phyloP scores from a whole-genome alignment of 2,329 filamentous ascomycete species.

The Penicillium sp. region DNA sequence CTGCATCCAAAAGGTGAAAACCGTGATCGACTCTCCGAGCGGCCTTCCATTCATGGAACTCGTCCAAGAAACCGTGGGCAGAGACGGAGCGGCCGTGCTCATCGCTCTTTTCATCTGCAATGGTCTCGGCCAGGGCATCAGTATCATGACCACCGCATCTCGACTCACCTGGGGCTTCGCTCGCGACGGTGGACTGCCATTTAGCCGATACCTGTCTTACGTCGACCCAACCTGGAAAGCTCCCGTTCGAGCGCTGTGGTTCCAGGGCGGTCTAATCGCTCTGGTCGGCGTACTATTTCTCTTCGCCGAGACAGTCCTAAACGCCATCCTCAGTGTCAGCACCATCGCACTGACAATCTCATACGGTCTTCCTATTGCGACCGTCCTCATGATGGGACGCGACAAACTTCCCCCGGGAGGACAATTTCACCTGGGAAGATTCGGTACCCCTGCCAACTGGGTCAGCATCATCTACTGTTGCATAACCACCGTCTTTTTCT shows the following conservation, averaged over 20 bases:
- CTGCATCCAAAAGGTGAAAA: slow-evolving; percentile 49
- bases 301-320: slow-evolving; percentile 54
- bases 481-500: slow-evolving; percentile 57
- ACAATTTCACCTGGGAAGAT: slow-evolving; percentile 46
- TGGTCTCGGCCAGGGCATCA: slow-evolving; percentile 55
- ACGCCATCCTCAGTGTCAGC: slow-evolving; percentile 56
- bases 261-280: slow-evolving; percentile 48
- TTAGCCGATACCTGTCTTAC: slow-evolving; percentile 45
- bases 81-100: slow-evolving; percentile 50
- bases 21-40: slow-evolving; percentile 34
- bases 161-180: slow-evolving; percentile 57
- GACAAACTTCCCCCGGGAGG: slow-evolving; percentile 50
- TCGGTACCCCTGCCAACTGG: slow-evolving; percentile 47
- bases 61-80: slow-evolving; percentile 39
- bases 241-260: slow-evolving; percentile 54
- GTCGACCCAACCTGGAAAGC: slow-evolving; percentile 53
- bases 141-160: slow-evolving; percentile 53
- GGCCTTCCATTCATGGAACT: slow-evolving; percentile 54
- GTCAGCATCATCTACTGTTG: slow-evolving; percentile 53
- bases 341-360: slow-evolving; percentile 58
- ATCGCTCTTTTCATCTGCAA: slow-evolving; percentile 57
- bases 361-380: slow-evolving; percentile 51
- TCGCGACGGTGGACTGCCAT: slow-evolving; percentile 51
- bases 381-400: slow-evolving; percentile 52
- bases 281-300: slow-evolving; percentile 57